Conservation (phyloP, 1,284 basidiomycete species). For the Leucoagaricus sp. region DNA sequence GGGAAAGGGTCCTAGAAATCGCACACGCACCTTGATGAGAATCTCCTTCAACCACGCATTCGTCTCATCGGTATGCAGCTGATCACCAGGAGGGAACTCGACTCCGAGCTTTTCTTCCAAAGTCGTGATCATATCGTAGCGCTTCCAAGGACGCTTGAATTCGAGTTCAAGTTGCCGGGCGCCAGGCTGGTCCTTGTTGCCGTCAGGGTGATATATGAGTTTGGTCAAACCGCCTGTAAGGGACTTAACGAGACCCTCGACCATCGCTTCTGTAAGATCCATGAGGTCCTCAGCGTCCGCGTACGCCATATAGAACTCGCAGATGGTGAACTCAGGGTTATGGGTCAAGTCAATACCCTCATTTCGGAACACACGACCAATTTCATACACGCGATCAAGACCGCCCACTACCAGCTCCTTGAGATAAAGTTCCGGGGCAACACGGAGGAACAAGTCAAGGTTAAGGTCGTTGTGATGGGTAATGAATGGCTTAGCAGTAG, state of each 20-base stretch:
- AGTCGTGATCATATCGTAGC: slow-evolving; percentile 97
- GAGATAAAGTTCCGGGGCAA: slow-evolving; percentile 97
- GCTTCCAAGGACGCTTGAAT: slow-evolving; percentile 97
- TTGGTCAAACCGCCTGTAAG: slow-evolving; percentile 84
- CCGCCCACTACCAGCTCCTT: slow-evolving; percentile 98
- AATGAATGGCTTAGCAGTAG: slow-evolving; percentile 97
- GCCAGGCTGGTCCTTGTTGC: slow-evolving; percentile 80
- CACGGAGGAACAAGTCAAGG: slow-evolving; percentile 96
- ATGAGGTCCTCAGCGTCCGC: slow-evolving; percentile 99
- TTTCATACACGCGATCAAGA: slow-evolving; percentile 97
- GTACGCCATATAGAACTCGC: slow-evolving; percentile 99
- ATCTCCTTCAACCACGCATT: slow-evolving; percentile 90
- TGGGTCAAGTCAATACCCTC: slow-evolving; percentile 99
- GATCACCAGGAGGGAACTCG: slow-evolving; percentile 93
- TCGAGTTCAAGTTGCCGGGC: slow-evolving; percentile 67
- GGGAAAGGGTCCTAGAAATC: background rate
- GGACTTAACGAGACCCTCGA: slow-evolving; percentile 91
- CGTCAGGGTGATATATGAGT: slow-evolving; percentile 91
- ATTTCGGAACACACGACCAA: slow-evolving; percentile 97
- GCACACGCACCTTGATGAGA: slow-evolving; percentile 68
- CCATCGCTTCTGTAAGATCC: slow-evolving; percentile 93
- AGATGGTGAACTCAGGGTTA: slow-evolving; percentile 97
- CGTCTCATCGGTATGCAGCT: slow-evolving; percentile 86
- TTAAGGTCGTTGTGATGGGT: slow-evolving; percentile 99
- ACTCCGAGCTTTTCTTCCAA: slow-evolving; percentile 92